A percentile compares a stretch with the other conserved stretches of the same genome.
These are phyloP conservation scores for Allium sativum DNA, from an alignment of 106 monocot genomes.

Conservation along the genomic window DNA sequence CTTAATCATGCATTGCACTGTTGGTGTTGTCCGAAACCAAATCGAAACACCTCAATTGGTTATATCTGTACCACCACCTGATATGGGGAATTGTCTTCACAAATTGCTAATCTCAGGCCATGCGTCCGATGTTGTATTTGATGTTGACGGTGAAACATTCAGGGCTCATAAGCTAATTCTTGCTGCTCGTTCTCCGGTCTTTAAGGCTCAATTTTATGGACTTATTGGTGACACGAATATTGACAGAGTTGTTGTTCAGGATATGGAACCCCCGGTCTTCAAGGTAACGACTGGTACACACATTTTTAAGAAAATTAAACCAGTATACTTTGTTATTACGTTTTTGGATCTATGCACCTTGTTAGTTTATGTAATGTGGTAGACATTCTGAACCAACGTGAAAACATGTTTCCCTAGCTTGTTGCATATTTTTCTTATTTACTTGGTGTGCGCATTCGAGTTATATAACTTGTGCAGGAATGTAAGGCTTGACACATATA, in stretches of 20 bases:
- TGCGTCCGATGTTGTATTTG: slow-evolving; percentile 23
- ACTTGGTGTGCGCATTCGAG: neutral
- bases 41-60: slow-evolving; percentile 15
- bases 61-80: slow-evolving; percentile 22
- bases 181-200: slow-evolving; percentile 36
- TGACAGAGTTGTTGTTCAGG: slow-evolving; percentile 24
- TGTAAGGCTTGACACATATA: too few species aligned
- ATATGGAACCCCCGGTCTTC: slow-evolving; percentile 30
- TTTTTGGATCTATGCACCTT: neutral
- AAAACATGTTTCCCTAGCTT: neutral
- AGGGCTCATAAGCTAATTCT: slow-evolving; percentile 28
- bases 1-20: slow-evolving; percentile 27
- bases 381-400: too few species aligned
- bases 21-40: slow-evolving; percentile 32
- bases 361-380: neutral
- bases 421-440: neutral
- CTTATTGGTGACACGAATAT: slow-evolving; percentile 22
- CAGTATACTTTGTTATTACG: neutral
- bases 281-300: slow-evolving; percentile 28
- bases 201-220: slow-evolving; percentile 37
- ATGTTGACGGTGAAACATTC: slow-evolving; percentile 23
- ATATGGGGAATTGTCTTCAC: slow-evolving; percentile 21
- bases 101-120: slow-evolving; percentile 16
- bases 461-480: too few species aligned
- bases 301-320: neutral